These are phyloP conservation scores for Apiospora rasikravindrae DNA, from an alignment of 2,329 filamentous ascomycete genomes.

Conservation along the genomic window DNA sequence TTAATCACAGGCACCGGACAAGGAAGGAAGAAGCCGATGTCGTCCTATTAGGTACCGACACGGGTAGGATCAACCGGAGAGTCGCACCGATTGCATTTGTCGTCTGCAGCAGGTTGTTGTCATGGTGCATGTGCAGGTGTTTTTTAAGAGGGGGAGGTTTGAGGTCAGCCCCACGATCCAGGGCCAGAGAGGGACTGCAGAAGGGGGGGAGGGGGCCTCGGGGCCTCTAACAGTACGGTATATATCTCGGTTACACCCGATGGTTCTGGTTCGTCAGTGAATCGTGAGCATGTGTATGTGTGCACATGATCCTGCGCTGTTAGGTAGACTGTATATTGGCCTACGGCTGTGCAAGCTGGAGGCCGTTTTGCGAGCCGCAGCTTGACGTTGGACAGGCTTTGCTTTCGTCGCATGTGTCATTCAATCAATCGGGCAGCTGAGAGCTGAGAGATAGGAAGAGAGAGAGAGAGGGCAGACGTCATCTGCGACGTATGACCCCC, in stretches of 20 bases:
- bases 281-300: too few relatives aligned
- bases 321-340: neutral
- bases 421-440: neutral
- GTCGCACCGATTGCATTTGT: neutral
- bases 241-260: neutral
- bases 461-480: neutral
- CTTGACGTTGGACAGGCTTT: neutral
- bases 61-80: slow-evolving; percentile 2
- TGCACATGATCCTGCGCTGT: too few relatives aligned
- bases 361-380: neutral
- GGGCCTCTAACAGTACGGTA: neutral
- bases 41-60: neutral
- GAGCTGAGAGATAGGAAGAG: neutral
- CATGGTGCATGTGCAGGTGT: slow-evolving; percentile 12
- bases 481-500: neutral
- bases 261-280: neutral
- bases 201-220: neutral
- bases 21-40: neutral
- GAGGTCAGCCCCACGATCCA: slow-evolving; percentile 6
- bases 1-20: neutral
- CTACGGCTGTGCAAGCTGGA: slow-evolving; percentile 4
- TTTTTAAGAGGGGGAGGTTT: neutral
- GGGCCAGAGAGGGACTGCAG: neutral
- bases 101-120: slow-evolving; percentile 8
- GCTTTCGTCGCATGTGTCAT: neutral